Conservation (phyloP, 78 protist genomes). For the Mastigamoeba balamuthi region DNA sequence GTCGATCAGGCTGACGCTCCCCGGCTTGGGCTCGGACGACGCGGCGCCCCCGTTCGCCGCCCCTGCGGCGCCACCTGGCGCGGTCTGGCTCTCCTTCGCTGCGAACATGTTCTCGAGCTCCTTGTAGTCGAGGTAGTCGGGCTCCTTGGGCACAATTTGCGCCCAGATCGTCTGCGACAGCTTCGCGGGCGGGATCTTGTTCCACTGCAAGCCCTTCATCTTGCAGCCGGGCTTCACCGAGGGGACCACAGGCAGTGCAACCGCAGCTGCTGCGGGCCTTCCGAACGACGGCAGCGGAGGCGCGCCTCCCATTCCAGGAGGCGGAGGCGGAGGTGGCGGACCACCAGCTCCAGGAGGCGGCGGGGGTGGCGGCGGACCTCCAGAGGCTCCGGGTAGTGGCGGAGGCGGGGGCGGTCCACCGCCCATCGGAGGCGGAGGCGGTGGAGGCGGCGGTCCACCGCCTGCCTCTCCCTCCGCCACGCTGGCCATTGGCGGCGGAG, state of each 20-base stretch:
- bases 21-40: slow-evolving; percentile 34
- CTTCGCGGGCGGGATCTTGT: slow-evolving; percentile 37
- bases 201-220: slow-evolving; percentile 54
- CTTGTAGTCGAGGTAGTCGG: slow-evolving; percentile 17
- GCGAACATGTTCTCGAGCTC: slow-evolving; percentile 41
- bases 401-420: slow-evolving; percentile 46
- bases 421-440: slow-evolving; percentile 35
- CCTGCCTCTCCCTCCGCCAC: background rate
- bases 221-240: slow-evolving; percentile 27
- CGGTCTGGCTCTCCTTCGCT: background rate
- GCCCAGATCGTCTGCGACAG: slow-evolving; percentile 23
- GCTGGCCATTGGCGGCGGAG: slow-evolving; percentile 22
- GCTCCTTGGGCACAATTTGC: slow-evolving; percentile 9
- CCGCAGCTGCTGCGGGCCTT: background rate
- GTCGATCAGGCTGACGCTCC: slow-evolving; percentile 31
- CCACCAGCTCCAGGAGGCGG: slow-evolving; percentile 23
- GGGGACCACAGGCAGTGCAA: background rate
- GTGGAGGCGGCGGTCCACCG: slow-evolving; percentile 27
- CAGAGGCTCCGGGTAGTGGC: slow-evolving; percentile 10
- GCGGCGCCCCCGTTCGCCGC: background rate
- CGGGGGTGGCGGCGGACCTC: slow-evolving; percentile 37
- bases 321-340: slow-evolving; percentile 30
- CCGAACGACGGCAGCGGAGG: background rate
- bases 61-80: background rate
- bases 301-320: slow-evolving; percentile 2